Conservation (phyloP, 768 basidiomycete species). For the Podaxis mareebaensis region DNA sequence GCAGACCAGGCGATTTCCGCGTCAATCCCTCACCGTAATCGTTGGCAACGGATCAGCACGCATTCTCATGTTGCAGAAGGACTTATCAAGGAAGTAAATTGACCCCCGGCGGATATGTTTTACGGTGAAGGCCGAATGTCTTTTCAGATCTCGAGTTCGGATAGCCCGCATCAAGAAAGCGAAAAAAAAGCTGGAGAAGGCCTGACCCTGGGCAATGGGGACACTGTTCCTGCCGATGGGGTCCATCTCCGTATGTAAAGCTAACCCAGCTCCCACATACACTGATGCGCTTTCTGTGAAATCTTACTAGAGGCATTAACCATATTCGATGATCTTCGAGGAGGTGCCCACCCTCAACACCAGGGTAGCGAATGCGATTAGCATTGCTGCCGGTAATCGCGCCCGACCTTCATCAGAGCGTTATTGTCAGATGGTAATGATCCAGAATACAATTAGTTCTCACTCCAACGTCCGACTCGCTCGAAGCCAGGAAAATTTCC, state of each 20-base stretch:
- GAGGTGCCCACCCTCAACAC: background rate
- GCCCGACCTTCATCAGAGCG: background rate
- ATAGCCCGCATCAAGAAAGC: background rate
- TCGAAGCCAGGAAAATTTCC: constrained; percentile 3
- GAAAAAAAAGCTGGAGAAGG: background rate
- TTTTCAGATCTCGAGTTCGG: background rate
- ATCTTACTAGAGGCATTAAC: background rate
- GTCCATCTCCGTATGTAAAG: background rate
- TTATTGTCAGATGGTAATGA: background rate
- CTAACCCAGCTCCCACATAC: background rate
- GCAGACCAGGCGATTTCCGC: background rate
- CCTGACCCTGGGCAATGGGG: background rate
- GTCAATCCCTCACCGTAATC: background rate
- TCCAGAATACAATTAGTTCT: background rate
- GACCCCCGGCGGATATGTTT: constrained; percentile 9
- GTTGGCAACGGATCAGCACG: constrained; percentile 5
- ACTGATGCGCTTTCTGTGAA: background rate
- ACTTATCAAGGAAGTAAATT: background rate
- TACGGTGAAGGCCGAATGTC: constrained; percentile 6
- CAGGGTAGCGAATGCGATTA: background rate
- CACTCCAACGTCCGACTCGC: constrained; percentile 1
- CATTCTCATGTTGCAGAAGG: background rate
- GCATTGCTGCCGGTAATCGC: background rate
- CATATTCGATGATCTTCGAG: constrained; percentile 3
- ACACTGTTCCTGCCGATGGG: background rate